A percentile compares a stretch with the other conserved stretches of the same genome.
phyloP scores from a whole-genome alignment of 495 filamentous ascomycete species.

The Parachaetomium inaequale region DNA sequence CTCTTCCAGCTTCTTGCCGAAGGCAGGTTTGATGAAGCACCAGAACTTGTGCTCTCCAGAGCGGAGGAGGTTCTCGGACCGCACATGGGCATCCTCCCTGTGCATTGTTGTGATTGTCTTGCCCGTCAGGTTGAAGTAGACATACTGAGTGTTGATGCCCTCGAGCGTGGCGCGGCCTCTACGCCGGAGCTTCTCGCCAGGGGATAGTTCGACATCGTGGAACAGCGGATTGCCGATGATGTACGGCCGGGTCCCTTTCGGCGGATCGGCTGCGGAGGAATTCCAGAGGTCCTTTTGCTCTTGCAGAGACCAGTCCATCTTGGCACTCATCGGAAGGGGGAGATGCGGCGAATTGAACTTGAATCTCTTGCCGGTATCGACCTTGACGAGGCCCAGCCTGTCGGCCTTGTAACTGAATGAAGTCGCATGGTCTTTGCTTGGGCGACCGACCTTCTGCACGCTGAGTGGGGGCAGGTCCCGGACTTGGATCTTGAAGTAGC shows the following conservation, averaged over 20 bases:
- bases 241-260: conserved; percentile 27
- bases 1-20: conserved; percentile 26
- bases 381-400: conserved; percentile 28
- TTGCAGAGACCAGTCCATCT: conserved; percentile 25
- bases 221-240: conserved; percentile 38
- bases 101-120: conserved; percentile 37
- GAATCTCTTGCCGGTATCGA: conserved; percentile 29
- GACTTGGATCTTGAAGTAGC: conserved; percentile 36
- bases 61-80: conserved; percentile 34
- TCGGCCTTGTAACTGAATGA: conserved; percentile 32
- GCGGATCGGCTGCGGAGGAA: conserved; percentile 26
- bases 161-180: conserved; percentile 29
- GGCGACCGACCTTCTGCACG: conserved; percentile 24
- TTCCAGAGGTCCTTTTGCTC: conserved; percentile 34
- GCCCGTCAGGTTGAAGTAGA: conserved; percentile 35
- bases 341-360: conserved; percentile 24
- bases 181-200: conserved; percentile 31
- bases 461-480: conserved; percentile 24
- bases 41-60: conserved; percentile 36
- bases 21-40: conserved; percentile 35
- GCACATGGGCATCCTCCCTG: conserved; percentile 35
- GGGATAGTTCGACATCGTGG: conserved; percentile 30
- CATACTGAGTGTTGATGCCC: conserved; percentile 36
- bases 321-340: conserved; percentile 23
- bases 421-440: conserved; percentile 29